phyloP scores from a whole-genome alignment of 1,284 basidiomycete genomes.

The Anthracocystis setariae region DNA sequence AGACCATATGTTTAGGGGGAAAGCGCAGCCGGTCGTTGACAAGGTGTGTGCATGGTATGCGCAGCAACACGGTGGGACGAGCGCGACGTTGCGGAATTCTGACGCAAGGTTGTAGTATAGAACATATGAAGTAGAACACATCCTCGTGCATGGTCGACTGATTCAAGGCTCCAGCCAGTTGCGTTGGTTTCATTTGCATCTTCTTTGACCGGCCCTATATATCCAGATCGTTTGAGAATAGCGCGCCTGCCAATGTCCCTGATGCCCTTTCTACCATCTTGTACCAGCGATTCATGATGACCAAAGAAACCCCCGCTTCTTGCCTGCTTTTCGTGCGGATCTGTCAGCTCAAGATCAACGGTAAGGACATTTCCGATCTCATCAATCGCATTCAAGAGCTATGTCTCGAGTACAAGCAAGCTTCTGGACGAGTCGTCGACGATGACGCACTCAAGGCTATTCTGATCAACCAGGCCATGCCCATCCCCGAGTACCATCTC shows the following conservation, averaged over 20 bases:
- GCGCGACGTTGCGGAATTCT: not conserved
- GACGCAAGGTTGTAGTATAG: not conserved
- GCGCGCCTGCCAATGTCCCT: too few species aligned
- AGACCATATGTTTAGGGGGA: conserved; percentile 48
- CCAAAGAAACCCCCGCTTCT: conserved; percentile 19
- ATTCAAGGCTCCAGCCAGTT: not conserved
- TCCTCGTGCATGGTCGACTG: not conserved
- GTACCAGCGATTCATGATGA: conserved; percentile 12
- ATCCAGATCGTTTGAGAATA: not conserved
- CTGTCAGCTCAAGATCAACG: conserved; percentile 22
- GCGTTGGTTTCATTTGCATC: not conserved
- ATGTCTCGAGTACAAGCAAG: conserved; percentile 22
- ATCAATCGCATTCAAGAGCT: conserved; percentile 25
- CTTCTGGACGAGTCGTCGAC: conserved; percentile 17
- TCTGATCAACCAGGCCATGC: conserved; percentile 25
- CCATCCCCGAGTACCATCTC: conserved; percentile 19
- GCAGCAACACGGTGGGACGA: not conserved
- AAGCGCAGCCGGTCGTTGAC: conserved; percentile 19
- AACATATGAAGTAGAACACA: not conserved
- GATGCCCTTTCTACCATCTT: too few species aligned
- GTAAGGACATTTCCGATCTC: conserved; percentile 29
- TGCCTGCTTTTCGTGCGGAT: conserved; percentile 33
- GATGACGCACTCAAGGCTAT: conserved; percentile 28
- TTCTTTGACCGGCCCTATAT: not conserved
- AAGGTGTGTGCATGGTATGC: conserved; percentile 27